phyloP scores from a whole-genome alignment of 192 early-diverging fungal species.

The Linnemannia exigua region DNA sequence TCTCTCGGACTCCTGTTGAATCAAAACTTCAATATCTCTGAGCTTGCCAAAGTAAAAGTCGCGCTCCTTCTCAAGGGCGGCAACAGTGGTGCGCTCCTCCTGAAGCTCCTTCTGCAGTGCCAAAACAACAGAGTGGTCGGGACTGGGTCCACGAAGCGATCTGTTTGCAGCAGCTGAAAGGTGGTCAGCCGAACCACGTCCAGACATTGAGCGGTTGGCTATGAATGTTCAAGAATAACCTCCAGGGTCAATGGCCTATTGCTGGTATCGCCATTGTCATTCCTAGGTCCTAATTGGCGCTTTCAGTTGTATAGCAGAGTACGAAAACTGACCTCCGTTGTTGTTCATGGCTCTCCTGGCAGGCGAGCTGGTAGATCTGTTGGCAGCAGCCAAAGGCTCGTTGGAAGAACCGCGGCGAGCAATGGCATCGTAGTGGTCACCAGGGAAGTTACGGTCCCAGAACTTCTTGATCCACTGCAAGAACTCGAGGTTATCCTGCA shows the following conservation, averaged over 20 bases:
- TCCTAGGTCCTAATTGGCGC: neutral
- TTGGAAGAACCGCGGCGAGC: constrained; percentile 70
- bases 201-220: constrained; percentile 54
- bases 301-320: neutral
- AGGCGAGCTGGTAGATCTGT: constrained; percentile 56
- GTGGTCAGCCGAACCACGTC: constrained; percentile 21
- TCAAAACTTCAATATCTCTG: constrained; percentile 93
- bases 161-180: constrained; percentile 39
- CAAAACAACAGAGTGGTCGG: constrained; percentile 74
- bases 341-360: constrained; percentile 59
- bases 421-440: constrained; percentile 87
- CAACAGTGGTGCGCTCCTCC: constrained; percentile 88
- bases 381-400: constrained; percentile 54
- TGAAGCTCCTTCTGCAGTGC: constrained; percentile 84
- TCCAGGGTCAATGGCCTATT: neutral
- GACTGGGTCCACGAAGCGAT: constrained; percentile 50
- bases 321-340: constrained; percentile 52
- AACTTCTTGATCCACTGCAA: constrained; percentile 95
- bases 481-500: constrained; percentile 99
- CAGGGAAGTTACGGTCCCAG: constrained; percentile 92
- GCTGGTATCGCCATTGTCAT: neutral
- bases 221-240: neutral
- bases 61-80: constrained; percentile 95
- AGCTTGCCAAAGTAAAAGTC: constrained; percentile 98
- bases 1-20: constrained; percentile 83